Evolutionary conservation across 2,329 filamentous ascomycete genomes (phyloP), one percentile per base, ranked within the genome.

Genomic region (Colletotrichum trifolii): DNA sequence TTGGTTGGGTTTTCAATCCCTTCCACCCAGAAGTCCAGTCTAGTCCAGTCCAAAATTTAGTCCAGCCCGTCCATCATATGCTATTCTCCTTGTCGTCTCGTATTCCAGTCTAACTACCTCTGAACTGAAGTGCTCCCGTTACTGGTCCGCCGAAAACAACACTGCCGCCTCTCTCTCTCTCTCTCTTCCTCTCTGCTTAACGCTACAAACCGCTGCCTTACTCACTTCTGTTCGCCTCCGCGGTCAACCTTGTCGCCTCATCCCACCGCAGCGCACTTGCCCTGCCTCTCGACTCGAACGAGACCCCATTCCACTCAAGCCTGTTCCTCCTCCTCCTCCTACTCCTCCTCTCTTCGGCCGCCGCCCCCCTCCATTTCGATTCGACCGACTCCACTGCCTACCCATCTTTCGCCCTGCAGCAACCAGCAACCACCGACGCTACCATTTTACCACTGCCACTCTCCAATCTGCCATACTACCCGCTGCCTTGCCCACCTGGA

Each of bases 361-460:
- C 48, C 48, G 38, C 61, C 62, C 56, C 67, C 59, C 56, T 64
- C 59, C 55, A 60, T 60, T 66, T 64, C 45, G 55, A 64, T 47
- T 67, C 56, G 50, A 60, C 59, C 57, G 40, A 50, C 58, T 53
- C 57, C 57, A 55, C 62, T 55, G 25, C 59, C 57, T 55, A 34
- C 59, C 57, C 62, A 62, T 65, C 62, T 65, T 64, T 65, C 62
- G 62, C 62, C 57, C 62, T 65, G 62, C 62, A 65, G 62, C 62
- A 54, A 61, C 46, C 62, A 36, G 62, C 62, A 61, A 56, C 62
- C 46, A 65, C 50, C 57, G 54, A 59, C 61, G 58, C 59, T 55
- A 60, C 63, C 40, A 62, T 53, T 40, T 25, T 60, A 60, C 56
- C 55, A 59, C 56, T 62, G 60, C 58, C 58, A 65, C 47, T 65